Evolutionary conservation across 2,329 filamentous ascomycete genomes (phyloP).

Genomic region (Lasiodiplodia citricola): DNA sequence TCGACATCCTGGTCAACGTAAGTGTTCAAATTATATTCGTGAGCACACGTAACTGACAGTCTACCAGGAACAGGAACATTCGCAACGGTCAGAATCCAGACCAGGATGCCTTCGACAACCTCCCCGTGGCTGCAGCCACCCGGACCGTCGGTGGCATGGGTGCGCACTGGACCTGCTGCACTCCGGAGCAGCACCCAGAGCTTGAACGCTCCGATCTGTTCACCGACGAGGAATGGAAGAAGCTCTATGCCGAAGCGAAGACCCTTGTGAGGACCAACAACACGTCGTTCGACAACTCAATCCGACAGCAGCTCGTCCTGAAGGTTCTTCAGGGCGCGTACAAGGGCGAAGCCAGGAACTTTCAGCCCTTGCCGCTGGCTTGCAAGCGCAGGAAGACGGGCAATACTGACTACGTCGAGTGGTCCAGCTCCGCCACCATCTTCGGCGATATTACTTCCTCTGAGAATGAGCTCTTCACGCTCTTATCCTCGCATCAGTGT

Average conservation of each 20-base stretch:
- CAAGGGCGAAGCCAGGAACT: background rate
- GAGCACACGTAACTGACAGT: too few relatives aligned
- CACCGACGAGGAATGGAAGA: background rate
- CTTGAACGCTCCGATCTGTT: conserved; percentile 22
- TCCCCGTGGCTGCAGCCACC: conserved; percentile 31
- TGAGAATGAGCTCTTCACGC: background rate
- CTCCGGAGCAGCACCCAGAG: conserved; percentile 25
- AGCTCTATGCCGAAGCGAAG: background rate
- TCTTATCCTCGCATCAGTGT: background rate
- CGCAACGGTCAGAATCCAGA: background rate
- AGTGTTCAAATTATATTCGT: background rate
- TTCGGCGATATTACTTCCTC: background rate
- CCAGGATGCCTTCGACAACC: conserved; percentile 29
- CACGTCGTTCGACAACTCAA: background rate
- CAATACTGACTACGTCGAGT: background rate
- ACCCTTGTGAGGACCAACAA: background rate
- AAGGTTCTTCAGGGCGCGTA: background rate
- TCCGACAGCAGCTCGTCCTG: background rate
- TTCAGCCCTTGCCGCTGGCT: background rate
- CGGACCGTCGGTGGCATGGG: conserved; percentile 35
- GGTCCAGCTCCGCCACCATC: background rate
- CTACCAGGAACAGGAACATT: background rate
- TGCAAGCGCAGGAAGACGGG: background rate
- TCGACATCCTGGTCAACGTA: background rate
- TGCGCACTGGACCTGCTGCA: conserved; percentile 36